Percentiles rank a stretch among this genome's conserved stretches.
Conservation (phyloP, 257 asterid species). For the Coffea eugenioides region DNA sequence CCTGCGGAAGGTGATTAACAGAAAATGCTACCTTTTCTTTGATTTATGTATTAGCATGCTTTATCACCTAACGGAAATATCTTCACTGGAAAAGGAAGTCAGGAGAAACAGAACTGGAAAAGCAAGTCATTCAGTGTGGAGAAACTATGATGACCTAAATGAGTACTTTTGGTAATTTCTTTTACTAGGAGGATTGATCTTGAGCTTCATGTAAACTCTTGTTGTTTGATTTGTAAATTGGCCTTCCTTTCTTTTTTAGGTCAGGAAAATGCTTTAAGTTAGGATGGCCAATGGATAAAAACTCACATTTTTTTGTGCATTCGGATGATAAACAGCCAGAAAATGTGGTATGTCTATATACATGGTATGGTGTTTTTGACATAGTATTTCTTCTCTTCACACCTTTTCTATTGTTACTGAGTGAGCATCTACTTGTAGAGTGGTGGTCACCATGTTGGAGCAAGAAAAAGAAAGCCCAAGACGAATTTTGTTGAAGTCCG, state of each 20-base stretch:
- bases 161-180: slow-evolving; percentile 89
- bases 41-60: background rate
- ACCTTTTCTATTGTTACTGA: slow-evolving; percentile 17
- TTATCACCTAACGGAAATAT: slow-evolving; percentile 18
- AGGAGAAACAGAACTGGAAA: slow-evolving; percentile 78
- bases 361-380: background rate
- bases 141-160: slow-evolving; percentile 94
- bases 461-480: slow-evolving; percentile 85
- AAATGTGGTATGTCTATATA: slow-evolving; percentile 35
- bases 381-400: background rate
- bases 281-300: slow-evolving; percentile 84
- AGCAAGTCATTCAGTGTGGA: slow-evolving; percentile 96
- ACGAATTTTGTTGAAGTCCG: slow-evolving; percentile 95
- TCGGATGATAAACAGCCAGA: slow-evolving; percentile 45
- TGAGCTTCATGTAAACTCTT: background rate
- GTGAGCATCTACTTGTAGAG: slow-evolving; percentile 40
- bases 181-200: slow-evolving; percentile 18
- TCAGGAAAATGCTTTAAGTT: slow-evolving; percentile 68
- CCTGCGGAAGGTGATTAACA: slow-evolving; percentile 58
- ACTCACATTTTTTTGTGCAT: slow-evolving; percentile 78
- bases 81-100: slow-evolving; percentile 76
- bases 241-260: slow-evolving; percentile 46
- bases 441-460: slow-evolving; percentile 34
- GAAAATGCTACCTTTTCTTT: slow-evolving; percentile 5
- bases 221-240: slow-evolving; percentile 8